These are phyloP conservation scores for Ichthyophonus hoferi DNA, from an alignment of 208 protist species.

Conservation along the genomic window DNA sequence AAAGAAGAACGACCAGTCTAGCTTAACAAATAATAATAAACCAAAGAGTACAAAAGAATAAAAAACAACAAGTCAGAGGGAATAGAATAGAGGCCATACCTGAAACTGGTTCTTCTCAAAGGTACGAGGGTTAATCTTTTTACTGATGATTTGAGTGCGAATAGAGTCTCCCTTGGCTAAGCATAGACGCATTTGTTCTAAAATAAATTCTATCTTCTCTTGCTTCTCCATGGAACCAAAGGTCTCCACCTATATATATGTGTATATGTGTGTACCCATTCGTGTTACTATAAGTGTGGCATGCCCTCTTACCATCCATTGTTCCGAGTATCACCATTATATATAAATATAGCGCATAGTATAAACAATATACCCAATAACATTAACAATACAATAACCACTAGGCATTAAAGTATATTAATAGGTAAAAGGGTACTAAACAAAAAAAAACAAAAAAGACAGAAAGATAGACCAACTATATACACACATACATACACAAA, in stretches of 20 bases:
- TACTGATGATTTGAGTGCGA: slow-evolving; percentile 79
- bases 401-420: neutral
- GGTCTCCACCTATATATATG: slow-evolving; percentile 76
- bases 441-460: neutral
- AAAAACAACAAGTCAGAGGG: too few relatives aligned
- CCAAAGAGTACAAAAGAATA: too few relatives aligned
- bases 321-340: too few relatives aligned
- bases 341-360: too few relatives aligned
- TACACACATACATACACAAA: neutral
- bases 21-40: too few relatives aligned
- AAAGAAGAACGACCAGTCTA: too few relatives aligned
- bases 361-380: too few relatives aligned
- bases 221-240: slow-evolving; percentile 88
- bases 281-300: neutral
- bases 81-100: too few relatives aligned
- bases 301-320: too few relatives aligned
- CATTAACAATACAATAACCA: neutral
- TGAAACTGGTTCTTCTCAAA: slow-evolving; percentile 32
- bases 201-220: slow-evolving; percentile 88
- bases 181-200: slow-evolving; percentile 86
- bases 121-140: slow-evolving; percentile 74
- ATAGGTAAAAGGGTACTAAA: too few relatives aligned
- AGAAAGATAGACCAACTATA: neutral
- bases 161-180: slow-evolving; percentile 85
- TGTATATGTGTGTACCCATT: neutral